Evolutionary conservation across 768 basidiomycete genomes (phyloP).

Genomic region (Obba rivulosa): DNA sequence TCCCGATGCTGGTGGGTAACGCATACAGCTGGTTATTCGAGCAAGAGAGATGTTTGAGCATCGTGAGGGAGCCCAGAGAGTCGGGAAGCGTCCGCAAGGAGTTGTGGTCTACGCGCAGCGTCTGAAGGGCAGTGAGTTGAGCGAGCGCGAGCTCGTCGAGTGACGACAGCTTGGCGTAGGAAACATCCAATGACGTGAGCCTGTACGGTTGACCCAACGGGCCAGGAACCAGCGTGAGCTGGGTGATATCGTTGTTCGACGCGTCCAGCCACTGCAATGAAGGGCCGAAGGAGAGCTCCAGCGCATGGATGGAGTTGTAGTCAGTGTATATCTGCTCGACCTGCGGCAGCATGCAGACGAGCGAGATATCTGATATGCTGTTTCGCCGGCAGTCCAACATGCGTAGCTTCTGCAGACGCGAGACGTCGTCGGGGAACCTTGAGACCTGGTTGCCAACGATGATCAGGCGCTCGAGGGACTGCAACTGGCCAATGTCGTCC

Average conservation of each 20-base stretch:
- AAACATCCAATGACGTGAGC: conserved; percentile 79
- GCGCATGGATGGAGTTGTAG: conserved; percentile 74
- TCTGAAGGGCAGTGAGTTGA: conserved; percentile 65
- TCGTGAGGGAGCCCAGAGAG: conserved; percentile 67
- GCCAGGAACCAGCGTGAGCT: conserved; percentile 55
- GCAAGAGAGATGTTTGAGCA: conserved; percentile 71
- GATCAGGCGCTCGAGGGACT: conserved; percentile 62
- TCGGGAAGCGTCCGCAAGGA: conserved; percentile 80
- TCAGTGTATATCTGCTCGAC: conserved; percentile 70
- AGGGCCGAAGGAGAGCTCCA: conserved; percentile 74
- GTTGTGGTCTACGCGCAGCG: conserved; percentile 81
- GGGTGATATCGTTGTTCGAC: conserved; percentile 86
- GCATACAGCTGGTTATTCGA: conserved; percentile 85
- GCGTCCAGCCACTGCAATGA: conserved; percentile 62
- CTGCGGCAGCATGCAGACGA: conserved; percentile 63
- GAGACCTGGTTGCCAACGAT: conserved; percentile 85
- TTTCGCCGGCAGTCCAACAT: conserved; percentile 86
- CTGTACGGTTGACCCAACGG: conserved; percentile 45
- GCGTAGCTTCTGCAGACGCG: conserved; percentile 51
- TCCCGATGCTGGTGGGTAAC: conserved; percentile 73
- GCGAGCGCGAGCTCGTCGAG: conserved; percentile 70
- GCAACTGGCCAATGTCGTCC: conserved; percentile 67
- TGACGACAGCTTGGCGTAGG: conserved; percentile 81
- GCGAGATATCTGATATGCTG: conserved; percentile 66
- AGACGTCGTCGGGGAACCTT: conserved; percentile 60